Percentiles rank a stretch among this genome's conserved stretches.
Conservation (phyloP, 805 yeast genomes). For the Lipomyces japonicus region DNA sequence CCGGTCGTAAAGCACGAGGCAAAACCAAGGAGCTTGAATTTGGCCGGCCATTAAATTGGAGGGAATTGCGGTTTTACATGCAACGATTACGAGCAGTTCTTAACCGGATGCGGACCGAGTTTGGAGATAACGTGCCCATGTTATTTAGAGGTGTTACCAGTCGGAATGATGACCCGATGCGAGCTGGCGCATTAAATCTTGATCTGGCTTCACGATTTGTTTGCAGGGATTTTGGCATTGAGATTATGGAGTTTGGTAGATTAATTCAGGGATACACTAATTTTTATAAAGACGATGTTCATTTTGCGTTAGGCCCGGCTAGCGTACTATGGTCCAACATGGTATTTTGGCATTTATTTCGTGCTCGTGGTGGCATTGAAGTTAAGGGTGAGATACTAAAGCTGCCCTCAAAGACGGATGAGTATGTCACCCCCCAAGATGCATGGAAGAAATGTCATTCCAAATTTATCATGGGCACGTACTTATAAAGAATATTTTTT, state of each 20-base stretch:
- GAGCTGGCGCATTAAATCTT: not conserved
- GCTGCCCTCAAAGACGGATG: too few species aligned
- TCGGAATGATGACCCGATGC: not conserved
- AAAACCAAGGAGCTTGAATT: not conserved
- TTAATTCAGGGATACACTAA: not conserved
- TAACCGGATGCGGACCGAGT: not conserved
- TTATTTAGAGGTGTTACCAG: conserved; percentile 5
- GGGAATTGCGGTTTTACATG: conserved; percentile 10
- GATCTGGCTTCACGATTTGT: conserved; percentile 5
- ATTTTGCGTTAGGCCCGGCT: conserved; percentile 1
- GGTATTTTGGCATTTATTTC: conserved; percentile 5
- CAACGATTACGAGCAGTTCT: conserved; percentile 3
- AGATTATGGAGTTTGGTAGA: conserved; percentile 8
- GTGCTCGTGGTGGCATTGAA: conserved; percentile 7
- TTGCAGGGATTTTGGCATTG: not conserved
- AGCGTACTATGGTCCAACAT: conserved; percentile 8
- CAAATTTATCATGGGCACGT: too few species aligned
- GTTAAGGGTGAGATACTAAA: not conserved
- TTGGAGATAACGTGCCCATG: conserved; percentile 12
- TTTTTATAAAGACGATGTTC: conserved; percentile 1
- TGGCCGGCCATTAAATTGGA: conserved; percentile 1
- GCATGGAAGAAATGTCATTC: too few species aligned
- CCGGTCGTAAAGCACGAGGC: not conserved
- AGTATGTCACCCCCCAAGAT: too few species aligned
- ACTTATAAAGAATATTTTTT: too few species aligned